phyloP scores from a whole-genome alignment of 768 basidiomycete genomes.

The Calvatia gigantea region DNA sequence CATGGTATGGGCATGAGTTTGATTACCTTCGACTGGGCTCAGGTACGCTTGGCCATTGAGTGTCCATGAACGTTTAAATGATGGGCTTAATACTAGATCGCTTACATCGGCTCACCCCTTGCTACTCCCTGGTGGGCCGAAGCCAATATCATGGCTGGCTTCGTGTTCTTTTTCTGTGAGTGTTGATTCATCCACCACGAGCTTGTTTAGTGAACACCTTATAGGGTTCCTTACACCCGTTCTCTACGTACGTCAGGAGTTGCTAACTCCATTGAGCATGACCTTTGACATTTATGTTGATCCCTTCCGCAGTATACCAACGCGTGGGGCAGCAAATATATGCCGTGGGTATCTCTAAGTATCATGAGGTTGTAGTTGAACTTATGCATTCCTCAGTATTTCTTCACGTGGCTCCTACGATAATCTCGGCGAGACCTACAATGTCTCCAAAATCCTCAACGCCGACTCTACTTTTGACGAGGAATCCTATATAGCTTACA shows the following conservation, averaged over 20 bases:
- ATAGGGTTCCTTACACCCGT: slow-evolving; percentile 56
- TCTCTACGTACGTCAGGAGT: slow-evolving; percentile 41
- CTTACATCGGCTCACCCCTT: slow-evolving; percentile 68
- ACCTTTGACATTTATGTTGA: background rate
- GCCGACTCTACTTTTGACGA: slow-evolving; percentile 52
- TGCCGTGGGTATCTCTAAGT: slow-evolving; percentile 39
- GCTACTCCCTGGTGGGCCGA: slow-evolving; percentile 84
- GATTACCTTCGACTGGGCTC: slow-evolving; percentile 81
- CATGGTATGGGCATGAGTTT: slow-evolving; percentile 67
- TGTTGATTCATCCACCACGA: background rate
- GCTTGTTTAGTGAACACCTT: background rate
- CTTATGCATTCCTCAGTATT: slow-evolving; percentile 30
- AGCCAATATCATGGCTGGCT: slow-evolving; percentile 61
- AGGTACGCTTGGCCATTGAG: slow-evolving; percentile 34
- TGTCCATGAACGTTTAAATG: background rate
- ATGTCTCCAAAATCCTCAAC: slow-evolving; percentile 55
- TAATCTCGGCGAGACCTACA: slow-evolving; percentile 54
- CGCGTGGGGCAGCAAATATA: slow-evolving; percentile 51
- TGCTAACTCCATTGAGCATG: slow-evolving; percentile 5
- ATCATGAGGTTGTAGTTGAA: background rate
- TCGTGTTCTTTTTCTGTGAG: slow-evolving; percentile 67
- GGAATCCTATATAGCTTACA: slow-evolving; percentile 51
- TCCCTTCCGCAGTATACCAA: slow-evolving; percentile 49
- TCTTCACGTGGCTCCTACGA: slow-evolving; percentile 65
- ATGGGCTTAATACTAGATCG: slow-evolving; percentile 32